Conservation (phyloP, 2,329 filamentous ascomycete genomes). For the Aspergillus phoenicis region DNA sequence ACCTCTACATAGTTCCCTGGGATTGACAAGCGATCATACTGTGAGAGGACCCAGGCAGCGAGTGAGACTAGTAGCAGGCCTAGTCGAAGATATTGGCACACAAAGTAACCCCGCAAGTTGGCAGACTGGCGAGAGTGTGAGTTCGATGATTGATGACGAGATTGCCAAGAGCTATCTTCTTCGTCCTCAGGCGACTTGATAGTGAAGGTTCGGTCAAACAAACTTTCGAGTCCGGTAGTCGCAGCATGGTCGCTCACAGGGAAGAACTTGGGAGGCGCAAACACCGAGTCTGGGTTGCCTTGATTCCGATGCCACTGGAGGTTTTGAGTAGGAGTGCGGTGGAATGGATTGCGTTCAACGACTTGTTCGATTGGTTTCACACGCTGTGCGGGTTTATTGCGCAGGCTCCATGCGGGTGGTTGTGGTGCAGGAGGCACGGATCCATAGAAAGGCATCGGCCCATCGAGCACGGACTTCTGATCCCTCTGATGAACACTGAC, state of each 20-base stretch:
- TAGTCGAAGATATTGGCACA: constrained; percentile 35
- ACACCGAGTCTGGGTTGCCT: constrained; percentile 32
- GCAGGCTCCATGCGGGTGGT: constrained; percentile 45
- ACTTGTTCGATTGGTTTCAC: constrained; percentile 39
- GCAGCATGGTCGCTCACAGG: constrained; percentile 42
- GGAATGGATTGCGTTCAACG: constrained; percentile 42
- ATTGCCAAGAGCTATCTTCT: constrained; percentile 24
- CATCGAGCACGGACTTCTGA: constrained; percentile 32
- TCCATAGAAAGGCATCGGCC: constrained; percentile 48
- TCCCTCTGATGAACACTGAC: constrained; percentile 35
- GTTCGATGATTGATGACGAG: constrained; percentile 12
- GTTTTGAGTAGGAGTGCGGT: constrained; percentile 33
- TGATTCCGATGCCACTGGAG: constrained; percentile 23
- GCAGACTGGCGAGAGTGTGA: constrained; percentile 8
- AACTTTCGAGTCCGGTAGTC: constrained; percentile 50
- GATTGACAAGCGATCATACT: constrained; percentile 33
- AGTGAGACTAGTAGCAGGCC: constrained; percentile 35
- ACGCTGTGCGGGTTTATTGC: constrained; percentile 32
- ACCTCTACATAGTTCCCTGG: constrained; percentile 43
- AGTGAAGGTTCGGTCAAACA: constrained; percentile 51
- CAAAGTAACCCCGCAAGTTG: constrained; percentile 21
- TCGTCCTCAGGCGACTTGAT: constrained; percentile 35
- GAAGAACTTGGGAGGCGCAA: constrained; percentile 52
- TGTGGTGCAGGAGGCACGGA: constrained; percentile 44
- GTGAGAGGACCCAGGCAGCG: constrained; percentile 36